phyloP scores from a whole-genome alignment of 176 grass and related monocot genomes.

The Carex kokanica region DNA sequence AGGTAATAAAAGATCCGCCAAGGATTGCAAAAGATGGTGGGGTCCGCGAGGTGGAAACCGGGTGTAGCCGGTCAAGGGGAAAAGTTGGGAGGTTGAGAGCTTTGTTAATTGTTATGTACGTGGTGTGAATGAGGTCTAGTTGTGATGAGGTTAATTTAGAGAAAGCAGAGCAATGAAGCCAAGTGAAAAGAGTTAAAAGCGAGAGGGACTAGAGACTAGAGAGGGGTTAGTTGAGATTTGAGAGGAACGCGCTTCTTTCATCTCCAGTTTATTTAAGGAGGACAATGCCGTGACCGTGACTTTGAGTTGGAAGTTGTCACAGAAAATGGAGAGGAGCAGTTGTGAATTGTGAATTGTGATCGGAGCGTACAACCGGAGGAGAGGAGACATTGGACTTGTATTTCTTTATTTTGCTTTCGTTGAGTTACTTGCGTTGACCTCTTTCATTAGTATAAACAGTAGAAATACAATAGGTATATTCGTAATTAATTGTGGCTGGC shows the following conservation, averaged over 20 bases:
- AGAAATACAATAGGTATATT: background rate
- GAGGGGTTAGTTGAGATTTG: conserved; percentile 15
- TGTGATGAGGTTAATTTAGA: conserved; percentile 21
- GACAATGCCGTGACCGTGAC: background rate
- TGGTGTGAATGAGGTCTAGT: conserved; percentile 20
- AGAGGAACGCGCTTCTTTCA: background rate
- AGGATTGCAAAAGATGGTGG: conserved; percentile 28
- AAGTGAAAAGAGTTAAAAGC: conserved; percentile 13
- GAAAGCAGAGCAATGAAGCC: conserved; percentile 1
- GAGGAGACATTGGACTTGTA: background rate
- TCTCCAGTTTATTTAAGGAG: background rate
- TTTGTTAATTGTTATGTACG: background rate
- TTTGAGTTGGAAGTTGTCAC: no score
- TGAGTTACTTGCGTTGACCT: conserved; percentile 19
- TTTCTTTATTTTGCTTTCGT: background rate
- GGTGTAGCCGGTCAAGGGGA: conserved; percentile 15
- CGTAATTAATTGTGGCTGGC: no score
- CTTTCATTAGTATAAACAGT: background rate
- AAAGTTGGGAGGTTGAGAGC: background rate
- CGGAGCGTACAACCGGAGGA: background rate
- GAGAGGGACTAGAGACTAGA: background rate
- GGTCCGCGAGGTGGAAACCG: background rate
- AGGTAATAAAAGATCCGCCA: conserved; percentile 28
- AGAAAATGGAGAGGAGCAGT: background rate
- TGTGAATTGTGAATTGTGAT: no score